Percentiles rank a stretch among this genome's conserved stretches.
Conservation (phyloP, 179 eudicot species). For the Pouteria campechiana region DNA sequence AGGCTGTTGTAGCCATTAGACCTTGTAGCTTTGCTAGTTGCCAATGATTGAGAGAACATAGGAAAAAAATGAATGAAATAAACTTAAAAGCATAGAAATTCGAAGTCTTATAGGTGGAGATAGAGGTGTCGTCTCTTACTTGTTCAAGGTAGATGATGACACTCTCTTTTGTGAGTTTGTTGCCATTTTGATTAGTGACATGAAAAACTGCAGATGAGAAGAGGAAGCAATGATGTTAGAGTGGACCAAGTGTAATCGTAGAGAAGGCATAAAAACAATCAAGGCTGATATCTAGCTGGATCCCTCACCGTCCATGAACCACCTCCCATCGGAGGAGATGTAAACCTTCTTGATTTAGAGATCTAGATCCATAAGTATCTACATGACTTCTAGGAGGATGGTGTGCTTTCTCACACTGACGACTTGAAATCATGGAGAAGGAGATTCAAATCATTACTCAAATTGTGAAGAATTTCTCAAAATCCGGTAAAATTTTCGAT, state of each 20-base stretch:
- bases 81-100: not conserved
- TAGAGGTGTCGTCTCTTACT: constrained; percentile 37
- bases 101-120: too few relatives aligned
- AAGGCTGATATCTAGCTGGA: too few relatives aligned
- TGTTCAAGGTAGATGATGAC: constrained; percentile 72
- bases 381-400: constrained; percentile 80
- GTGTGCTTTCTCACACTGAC: constrained; percentile 88
- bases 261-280: too few relatives aligned
- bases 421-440: constrained; percentile 28
- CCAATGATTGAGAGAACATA: constrained; percentile 69
- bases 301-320: constrained; percentile 99
- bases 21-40: constrained; percentile 38
- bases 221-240: not conserved
- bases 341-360: constrained; percentile 77
- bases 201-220: constrained; percentile 62
- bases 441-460: too few relatives aligned
- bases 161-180: constrained; percentile 69
- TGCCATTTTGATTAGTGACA: constrained; percentile 76
- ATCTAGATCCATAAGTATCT: constrained; percentile 79
- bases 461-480: too few relatives aligned
- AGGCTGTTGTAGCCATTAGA: constrained; percentile 40
- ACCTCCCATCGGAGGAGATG: constrained; percentile 84
- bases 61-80: not conserved
- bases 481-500: too few relatives aligned
- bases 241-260: not conserved